A percentile compares a stretch with the other conserved stretches of the same genome.
phyloP scores from a whole-genome alignment of 2,329 filamentous ascomycete genomes.

The Westerdykella ornata region DNA sequence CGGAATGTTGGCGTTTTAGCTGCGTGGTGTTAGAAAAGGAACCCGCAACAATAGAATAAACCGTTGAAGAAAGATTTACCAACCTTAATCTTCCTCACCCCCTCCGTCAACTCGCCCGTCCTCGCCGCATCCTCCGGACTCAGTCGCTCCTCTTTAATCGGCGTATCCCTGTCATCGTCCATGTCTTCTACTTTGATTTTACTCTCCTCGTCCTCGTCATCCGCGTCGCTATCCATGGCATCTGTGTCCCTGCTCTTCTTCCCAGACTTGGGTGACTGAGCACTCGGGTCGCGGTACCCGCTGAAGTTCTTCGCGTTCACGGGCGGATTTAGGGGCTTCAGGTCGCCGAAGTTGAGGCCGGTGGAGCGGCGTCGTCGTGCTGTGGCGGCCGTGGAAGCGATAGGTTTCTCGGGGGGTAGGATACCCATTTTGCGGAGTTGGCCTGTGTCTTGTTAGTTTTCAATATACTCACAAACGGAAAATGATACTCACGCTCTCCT shows the following conservation, averaged over 20 bases:
- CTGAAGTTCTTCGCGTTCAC: conserved; percentile 87
- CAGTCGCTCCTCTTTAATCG: conserved; percentile 47
- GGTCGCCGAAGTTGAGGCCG: conserved; percentile 75
- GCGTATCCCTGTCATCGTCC: conserved; percentile 52
- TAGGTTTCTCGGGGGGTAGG: conserved; percentile 59
- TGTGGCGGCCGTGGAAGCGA: conserved; percentile 53
- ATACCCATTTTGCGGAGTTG: conserved; percentile 98
- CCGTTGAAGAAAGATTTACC: conserved; percentile 17
- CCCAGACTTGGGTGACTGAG: conserved; percentile 48
- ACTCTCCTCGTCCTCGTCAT: conserved; percentile 58
- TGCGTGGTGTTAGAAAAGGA: conserved; percentile 36
- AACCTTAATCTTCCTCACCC: conserved; percentile 76
- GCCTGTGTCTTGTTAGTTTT: conserved; percentile 46
- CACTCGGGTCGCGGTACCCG: conserved; percentile 68
- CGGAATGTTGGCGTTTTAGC: conserved; percentile 76
- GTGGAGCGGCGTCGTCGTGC: conserved; percentile 68
- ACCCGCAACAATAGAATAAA: conserved; percentile 17
- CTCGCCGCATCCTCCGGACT: conserved; percentile 65
- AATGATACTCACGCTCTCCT: conserved; percentile 68
- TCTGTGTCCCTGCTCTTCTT: conserved; percentile 49
- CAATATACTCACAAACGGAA: background rate
- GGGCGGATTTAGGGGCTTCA: conserved; percentile 70
- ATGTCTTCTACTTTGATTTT: conserved; percentile 58
- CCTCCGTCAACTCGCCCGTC: conserved; percentile 69
- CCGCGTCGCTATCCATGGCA: conserved; percentile 69